Evolutionary conservation across 1,139 yeast genomes (phyloP), one percentile per base, ranked within the genome.

Genomic region (Hemisphaericaspora lyxosophila): DNA sequence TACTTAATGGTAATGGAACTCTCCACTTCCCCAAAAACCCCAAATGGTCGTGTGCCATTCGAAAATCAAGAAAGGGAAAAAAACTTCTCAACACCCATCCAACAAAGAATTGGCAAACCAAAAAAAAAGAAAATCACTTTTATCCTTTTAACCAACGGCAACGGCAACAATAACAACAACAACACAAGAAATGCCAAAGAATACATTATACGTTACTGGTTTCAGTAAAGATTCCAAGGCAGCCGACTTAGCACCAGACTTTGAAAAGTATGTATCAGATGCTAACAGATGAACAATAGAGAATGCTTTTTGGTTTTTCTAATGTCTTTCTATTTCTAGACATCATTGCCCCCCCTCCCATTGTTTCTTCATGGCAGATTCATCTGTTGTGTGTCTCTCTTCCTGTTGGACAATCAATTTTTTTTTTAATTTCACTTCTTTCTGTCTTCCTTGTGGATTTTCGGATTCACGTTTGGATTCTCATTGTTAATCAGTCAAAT

Each of bases 201-300:
- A 73, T 51, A 78, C 84, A 18, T 65, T 80, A 41, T 79, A 79
- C 54, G 83, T 80, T 31, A 75, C 83, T 5, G 85, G 88, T 20
- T 82, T 82, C 55, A 58, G 70, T 32, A 72, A 69, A 44, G 85
- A 75, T 30, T 66, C 80, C 39, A 71, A 75, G 54, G 88, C 88
- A 22, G 77, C 78, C 35, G 84, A 78, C 44, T 68, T 83, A 48
- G 88, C 87, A 8, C 78, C 80, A 25, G 81, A 78, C 37, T 82
- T 83, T 54, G 88, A 82, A 62, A 70, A 73, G 85, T 81, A 73
- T 59, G 82, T 74, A 58, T 55, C 22, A 29, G 3, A 8, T 15
- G 30, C 31, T 9, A 27, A 27, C 31, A 17, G 11, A 8, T 24
- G 9, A 26, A 26, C 35, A 26, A 20, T 20, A 26, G 31, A 31